These are phyloP conservation scores for Phialocephala subalpina DNA, from an alignment of 2,329 filamentous ascomycete species.

Conservation along the genomic window DNA sequence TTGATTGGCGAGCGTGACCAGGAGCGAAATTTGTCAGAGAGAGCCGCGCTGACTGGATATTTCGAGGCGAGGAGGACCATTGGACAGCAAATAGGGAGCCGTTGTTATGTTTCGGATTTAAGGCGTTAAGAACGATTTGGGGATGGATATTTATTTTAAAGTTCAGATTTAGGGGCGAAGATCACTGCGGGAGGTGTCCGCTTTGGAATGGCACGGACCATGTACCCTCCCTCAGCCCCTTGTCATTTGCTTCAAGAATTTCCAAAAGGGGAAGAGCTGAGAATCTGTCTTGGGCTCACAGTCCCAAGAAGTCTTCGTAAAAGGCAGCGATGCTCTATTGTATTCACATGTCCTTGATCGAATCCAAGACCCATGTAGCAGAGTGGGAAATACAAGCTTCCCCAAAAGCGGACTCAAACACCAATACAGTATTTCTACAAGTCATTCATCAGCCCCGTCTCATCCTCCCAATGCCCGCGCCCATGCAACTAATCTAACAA, in stretches of 20 bases:
- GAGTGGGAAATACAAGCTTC: conserved; percentile 28
- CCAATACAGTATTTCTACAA: conserved; percentile 42
- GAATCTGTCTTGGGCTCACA: not conserved
- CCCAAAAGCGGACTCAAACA: conserved; percentile 25
- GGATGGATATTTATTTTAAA: not conserved
- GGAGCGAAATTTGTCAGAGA: conserved; percentile 3
- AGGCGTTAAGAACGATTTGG: not conserved
- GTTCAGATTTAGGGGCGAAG: not conserved
- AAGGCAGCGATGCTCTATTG: conserved; percentile 23
- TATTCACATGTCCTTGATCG: conserved; percentile 28
- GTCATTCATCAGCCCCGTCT: conserved; percentile 24
- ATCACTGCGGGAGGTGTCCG: not conserved
- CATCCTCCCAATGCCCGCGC: conserved; percentile 27
- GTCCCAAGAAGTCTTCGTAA: not conserved
- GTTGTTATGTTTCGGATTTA: not conserved
- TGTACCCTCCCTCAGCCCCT: not conserved
- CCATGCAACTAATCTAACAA: conserved; percentile 33
- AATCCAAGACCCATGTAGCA: conserved; percentile 26
- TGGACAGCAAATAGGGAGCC: not conserved
- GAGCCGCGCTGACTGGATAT: conserved; percentile 4
- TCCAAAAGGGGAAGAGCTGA: not conserved
- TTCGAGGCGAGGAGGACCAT: not conserved
- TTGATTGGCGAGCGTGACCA: conserved; percentile 15
- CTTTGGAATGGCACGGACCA: not conserved
- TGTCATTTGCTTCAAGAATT: not conserved